These are phyloP conservation scores for Russula brevipes DNA, from an alignment of 768 basidiomycete genomes.

Conservation along the genomic window DNA sequence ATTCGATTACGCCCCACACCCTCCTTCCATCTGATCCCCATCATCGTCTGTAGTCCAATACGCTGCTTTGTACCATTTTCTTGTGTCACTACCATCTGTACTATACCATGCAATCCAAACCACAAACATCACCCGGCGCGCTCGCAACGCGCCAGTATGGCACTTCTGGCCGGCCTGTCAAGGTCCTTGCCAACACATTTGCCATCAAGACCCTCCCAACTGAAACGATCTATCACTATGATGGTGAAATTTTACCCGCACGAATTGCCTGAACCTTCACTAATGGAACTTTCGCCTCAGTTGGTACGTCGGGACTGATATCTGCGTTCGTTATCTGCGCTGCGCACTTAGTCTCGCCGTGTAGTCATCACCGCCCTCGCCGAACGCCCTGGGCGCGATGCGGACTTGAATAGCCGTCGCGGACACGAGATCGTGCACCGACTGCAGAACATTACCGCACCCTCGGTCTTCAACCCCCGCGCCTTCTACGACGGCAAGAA, in stretches of 20 bases:
- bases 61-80: not conserved
- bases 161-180: slow-evolving; percentile 9
- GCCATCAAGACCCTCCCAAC: slow-evolving; percentile 18
- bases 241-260: slow-evolving; percentile 8
- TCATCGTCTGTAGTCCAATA: not conserved
- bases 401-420: slow-evolving; percentile 14
- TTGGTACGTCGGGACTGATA: slow-evolving; percentile 9
- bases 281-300: not conserved
- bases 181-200: slow-evolving; percentile 18
- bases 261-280: not conserved
- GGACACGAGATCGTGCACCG: slow-evolving; percentile 19
- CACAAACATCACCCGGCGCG: not conserved
- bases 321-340: not conserved
- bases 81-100: not conserved
- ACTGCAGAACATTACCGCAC: slow-evolving; percentile 12
- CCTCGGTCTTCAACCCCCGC: slow-evolving; percentile 16
- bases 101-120: slow-evolving; percentile 13
- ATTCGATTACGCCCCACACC: not conserved
- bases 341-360: not conserved
- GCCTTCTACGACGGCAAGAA: slow-evolving; percentile 23
- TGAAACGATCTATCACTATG: slow-evolving; percentile 15
- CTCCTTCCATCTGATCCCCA: not conserved
- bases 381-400: slow-evolving; percentile 15
- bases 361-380: slow-evolving; percentile 9
- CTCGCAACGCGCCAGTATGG: slow-evolving; percentile 14